Conservation (phyloP, 495 filamentous ascomycete genomes). For the Lichina pygmaea region DNA sequence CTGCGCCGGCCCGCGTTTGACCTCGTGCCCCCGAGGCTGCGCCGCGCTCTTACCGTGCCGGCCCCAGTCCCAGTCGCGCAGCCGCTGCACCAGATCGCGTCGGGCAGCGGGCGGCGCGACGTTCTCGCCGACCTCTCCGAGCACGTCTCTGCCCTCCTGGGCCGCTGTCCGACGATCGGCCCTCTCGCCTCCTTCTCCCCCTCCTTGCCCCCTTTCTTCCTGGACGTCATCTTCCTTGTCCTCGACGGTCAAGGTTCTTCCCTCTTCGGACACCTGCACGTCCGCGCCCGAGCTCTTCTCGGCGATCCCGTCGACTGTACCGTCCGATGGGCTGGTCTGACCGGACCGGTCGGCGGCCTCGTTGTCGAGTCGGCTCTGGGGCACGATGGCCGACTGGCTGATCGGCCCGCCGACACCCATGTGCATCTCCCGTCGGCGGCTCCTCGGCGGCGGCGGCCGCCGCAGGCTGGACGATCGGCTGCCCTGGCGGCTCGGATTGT, state of each 20-base stretch:
- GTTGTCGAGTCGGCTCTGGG: slow-evolving; percentile 22
- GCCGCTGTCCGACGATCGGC: slow-evolving; percentile 18
- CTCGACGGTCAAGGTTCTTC: slow-evolving; percentile 57
- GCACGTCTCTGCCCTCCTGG: slow-evolving; percentile 29
- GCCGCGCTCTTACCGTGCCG: slow-evolving; percentile 6
- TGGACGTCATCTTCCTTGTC: slow-evolving; percentile 64
- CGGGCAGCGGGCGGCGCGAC: slow-evolving; percentile 8
- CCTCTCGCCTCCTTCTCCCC: slow-evolving; percentile 8
- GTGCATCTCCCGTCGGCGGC: slow-evolving; percentile 42
- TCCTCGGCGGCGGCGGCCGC: slow-evolving; percentile 29
- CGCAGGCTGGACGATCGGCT: slow-evolving; percentile 34
- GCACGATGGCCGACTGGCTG: slow-evolving; percentile 69
- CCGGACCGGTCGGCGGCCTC: slow-evolving; percentile 8
- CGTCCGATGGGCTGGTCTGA: slow-evolving; percentile 10
- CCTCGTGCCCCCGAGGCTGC: slow-evolving; percentile 5
- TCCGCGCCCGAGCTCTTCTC: slow-evolving; percentile 5
- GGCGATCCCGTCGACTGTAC: not conserved
- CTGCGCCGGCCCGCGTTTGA: slow-evolving; percentile 34
- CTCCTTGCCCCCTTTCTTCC: slow-evolving; percentile 6
- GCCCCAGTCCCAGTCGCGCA: slow-evolving; percentile 18
- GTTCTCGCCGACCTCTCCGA: slow-evolving; percentile 22
- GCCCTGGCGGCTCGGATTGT: slow-evolving; percentile 13
- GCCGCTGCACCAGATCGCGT: slow-evolving; percentile 8
- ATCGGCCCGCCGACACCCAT: slow-evolving; percentile 71
- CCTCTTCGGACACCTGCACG: slow-evolving; percentile 56